Base-by-base conservation (phyloP, 257 asterid species). In the Fraxinus pennsylvanica region DNA sequence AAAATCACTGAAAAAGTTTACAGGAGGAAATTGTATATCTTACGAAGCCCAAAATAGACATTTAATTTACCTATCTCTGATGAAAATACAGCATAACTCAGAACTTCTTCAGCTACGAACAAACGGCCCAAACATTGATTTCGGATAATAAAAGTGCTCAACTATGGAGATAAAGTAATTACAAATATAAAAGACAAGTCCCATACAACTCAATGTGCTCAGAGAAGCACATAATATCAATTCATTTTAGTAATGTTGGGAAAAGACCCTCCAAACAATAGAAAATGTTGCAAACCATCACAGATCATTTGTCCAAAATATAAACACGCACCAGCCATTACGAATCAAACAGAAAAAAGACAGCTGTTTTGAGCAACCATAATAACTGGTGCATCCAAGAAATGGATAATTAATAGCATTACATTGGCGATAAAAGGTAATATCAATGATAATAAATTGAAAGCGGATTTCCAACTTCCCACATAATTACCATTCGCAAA, bases 381-480 rank as follows among this genome's bases (percentile, higher is more conserved):
- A 73, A 65, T 12, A 63, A 63, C 68, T 19, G 35, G 68, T 30
- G 59, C 80, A 32, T 4, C 52, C 17, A 29, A 67, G 76, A 17
- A 70, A 66, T 71, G 30, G 72, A 68, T 12, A 38, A 25, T 21
- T 4, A 38, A 75, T 54, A 54, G 50, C 76, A 47, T 67, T 35
- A 72, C 61, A 71, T 36, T 33, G 72, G 68, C 39, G 65, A 47
- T 45, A 68, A 77, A 57, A 50, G 22, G 71, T 38, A 82, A 75
- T 72, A 77, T 59, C 57, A 67, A 52, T 10, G 4, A 45, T 33
- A 9, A 32, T 3, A 33, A 77, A 68, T 57, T 69, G 5, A 72
- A 9, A 7, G 45, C 3, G 47, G 47, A 52, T 8, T 21, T 68
- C 38, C 67, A 65, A 57, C 35, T 52, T n/a, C 36, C n/a, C 9